phyloP scores from a whole-genome alignment of 1,139 yeast genomes.

The Candida sanyaensis region DNA sequence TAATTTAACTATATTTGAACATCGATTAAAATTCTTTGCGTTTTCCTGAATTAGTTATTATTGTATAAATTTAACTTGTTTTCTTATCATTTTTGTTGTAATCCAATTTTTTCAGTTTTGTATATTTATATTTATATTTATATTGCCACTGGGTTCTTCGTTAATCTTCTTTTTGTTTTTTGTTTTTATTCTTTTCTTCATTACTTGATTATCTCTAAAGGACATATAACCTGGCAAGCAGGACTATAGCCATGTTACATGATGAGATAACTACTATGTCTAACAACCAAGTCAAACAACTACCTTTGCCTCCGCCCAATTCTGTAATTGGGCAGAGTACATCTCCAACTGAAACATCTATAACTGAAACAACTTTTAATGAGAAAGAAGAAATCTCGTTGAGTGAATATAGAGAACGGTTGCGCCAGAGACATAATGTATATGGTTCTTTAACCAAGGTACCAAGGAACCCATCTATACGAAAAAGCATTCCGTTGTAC shows the following conservation, averaged over 20 bases:
- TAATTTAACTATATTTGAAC: too few species aligned
- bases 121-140: not conserved
- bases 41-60: too few species aligned
- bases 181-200: not conserved
- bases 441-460: not conserved
- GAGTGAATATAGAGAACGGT: conserved; percentile 3
- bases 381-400: not conserved
- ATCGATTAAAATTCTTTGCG: too few species aligned
- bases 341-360: not conserved
- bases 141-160: too few species aligned
- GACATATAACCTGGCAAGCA: not conserved
- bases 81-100: not conserved
- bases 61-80: too few species aligned
- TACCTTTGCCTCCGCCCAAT: not conserved
- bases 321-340: not conserved
- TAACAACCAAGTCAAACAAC: not conserved
- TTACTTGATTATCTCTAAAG: not conserved
- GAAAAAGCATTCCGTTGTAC: not conserved
- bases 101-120: not conserved
- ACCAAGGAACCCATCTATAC: not conserved
- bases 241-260: not conserved
- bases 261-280: not conserved
- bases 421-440: conserved; percentile 1
- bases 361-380: not conserved
- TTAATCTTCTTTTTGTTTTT: not conserved